phyloP scores from a whole-genome alignment of 495 filamentous ascomycete genomes.

The Bryoglossum gracile region DNA sequence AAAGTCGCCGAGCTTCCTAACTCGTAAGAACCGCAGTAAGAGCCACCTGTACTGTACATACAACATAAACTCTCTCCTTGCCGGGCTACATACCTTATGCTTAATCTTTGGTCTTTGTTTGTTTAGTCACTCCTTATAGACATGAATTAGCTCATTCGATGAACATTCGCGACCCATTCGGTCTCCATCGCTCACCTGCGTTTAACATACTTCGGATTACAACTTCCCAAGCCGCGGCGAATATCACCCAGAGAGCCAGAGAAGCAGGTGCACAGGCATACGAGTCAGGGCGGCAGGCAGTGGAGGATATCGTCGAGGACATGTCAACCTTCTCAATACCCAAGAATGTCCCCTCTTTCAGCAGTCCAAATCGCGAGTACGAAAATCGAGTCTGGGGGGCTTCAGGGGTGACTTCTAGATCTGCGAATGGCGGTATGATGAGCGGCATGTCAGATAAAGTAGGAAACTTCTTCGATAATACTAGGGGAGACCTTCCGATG shows the following conservation, averaged over 20 bases:
- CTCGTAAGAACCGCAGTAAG: no score
- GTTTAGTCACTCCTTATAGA: slow-evolving; percentile 17
- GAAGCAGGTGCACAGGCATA: slow-evolving; percentile 35
- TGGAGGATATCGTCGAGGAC: slow-evolving; percentile 44
- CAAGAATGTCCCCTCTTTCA: slow-evolving; percentile 64
- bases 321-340: slow-evolving; percentile 61
- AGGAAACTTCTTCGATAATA: slow-evolving; percentile 38
- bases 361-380: slow-evolving; percentile 56
- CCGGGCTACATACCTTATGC: no score
- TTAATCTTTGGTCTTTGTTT: slow-evolving; percentile 8
- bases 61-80: no score
- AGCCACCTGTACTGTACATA: no score
- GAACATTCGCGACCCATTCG: slow-evolving; percentile 47
- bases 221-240: slow-evolving; percentile 32
- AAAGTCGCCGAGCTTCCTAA: no score
- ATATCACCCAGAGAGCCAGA: slow-evolving; percentile 34
- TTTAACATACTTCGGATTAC: slow-evolving; percentile 37
- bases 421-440: slow-evolving; percentile 28
- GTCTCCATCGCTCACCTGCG: slow-evolving; percentile 39
- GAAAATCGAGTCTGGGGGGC: slow-evolving; percentile 64
- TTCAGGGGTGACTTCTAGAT: slow-evolving; percentile 28
- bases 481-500: slow-evolving; percentile 65
- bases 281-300: slow-evolving; percentile 35
- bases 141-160: slow-evolving; percentile 31
- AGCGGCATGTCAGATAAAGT: slow-evolving; percentile 38